These are phyloP conservation scores for Trichoderma atroviride DNA, from an alignment of 2,329 filamentous ascomycete species.

Conservation along the genomic window DNA sequence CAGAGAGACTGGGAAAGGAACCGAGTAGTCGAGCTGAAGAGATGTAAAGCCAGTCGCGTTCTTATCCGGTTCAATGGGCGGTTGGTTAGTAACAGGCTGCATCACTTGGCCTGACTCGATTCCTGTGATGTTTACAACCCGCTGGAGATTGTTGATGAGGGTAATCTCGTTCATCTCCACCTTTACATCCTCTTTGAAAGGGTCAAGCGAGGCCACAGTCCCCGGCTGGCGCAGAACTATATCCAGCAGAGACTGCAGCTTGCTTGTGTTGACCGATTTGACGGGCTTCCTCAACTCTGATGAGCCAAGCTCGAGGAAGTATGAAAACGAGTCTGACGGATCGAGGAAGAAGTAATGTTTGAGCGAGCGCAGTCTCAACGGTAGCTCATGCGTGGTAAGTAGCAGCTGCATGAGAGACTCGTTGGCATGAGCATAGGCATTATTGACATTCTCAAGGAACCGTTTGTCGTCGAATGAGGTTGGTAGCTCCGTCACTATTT, in stretches of 20 bases:
- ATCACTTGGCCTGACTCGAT: slow-evolving; percentile 88
- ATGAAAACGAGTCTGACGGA: slow-evolving; percentile 95
- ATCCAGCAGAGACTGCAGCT: slow-evolving; percentile 94
- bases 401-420: slow-evolving; percentile 88
- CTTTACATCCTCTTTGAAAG: slow-evolving; percentile 98
- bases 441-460: slow-evolving; percentile 95
- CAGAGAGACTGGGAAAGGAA: slow-evolving; percentile 92
- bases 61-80: slow-evolving; percentile 73
- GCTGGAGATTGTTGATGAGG: slow-evolving; percentile 90
- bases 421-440: slow-evolving; percentile 93
- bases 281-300: slow-evolving; percentile 90
- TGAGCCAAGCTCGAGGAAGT: slow-evolving; percentile 89
- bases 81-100: slow-evolving; percentile 68
- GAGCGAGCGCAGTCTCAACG: slow-evolving; percentile 81
- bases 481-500: slow-evolving; percentile 85
- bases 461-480: slow-evolving; percentile 87
- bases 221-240: slow-evolving; percentile 94
- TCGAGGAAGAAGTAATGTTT: slow-evolving; percentile 99
- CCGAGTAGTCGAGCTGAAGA: slow-evolving; percentile 88
- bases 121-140: slow-evolving; percentile 94
- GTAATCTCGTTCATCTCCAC: slow-evolving; percentile 96
- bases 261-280: slow-evolving; percentile 85
- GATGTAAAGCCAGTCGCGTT: slow-evolving; percentile 90
- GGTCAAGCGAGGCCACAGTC: slow-evolving; percentile 88
- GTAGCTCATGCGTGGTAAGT: slow-evolving; percentile 88